Conservation (phyloP, 495 filamentous ascomycete species). For the Penicillium bovifimosum region DNA sequence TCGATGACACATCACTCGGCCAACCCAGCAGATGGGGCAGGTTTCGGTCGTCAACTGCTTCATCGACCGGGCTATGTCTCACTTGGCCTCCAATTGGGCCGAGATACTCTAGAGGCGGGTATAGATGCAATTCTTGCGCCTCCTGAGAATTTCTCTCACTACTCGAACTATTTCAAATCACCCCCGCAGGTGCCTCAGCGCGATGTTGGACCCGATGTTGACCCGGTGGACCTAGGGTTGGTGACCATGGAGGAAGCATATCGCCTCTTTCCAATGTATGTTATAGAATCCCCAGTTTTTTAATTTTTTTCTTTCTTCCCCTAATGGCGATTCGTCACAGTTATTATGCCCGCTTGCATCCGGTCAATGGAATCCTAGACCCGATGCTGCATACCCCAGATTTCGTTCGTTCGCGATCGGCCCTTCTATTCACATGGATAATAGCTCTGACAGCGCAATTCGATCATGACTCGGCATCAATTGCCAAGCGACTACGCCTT, state of each 20-base stretch:
- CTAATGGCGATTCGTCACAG: slow-evolving; percentile 22
- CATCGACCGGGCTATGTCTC: slow-evolving; percentile 18
- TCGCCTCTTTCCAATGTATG: slow-evolving; percentile 52
- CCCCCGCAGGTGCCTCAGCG: background rate
- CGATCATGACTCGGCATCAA: slow-evolving; percentile 45
- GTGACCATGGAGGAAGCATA: slow-evolving; percentile 51
- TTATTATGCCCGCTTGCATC: slow-evolving; percentile 57
- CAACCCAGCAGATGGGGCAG: background rate
- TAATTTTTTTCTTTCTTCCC: background rate
- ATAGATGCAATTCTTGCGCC: slow-evolving; percentile 12
- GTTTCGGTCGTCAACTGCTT: slow-evolving; percentile 8
- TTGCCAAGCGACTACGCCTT: slow-evolving; percentile 51
- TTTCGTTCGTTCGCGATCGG: slow-evolving; percentile 55
- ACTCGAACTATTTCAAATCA: slow-evolving; percentile 19
- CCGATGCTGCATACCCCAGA: slow-evolving; percentile 53
- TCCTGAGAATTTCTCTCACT: background rate
- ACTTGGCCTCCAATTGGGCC: slow-evolving; percentile 16
- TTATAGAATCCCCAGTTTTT: background rate
- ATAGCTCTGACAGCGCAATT: slow-evolving; percentile 57
- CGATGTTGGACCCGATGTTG: slow-evolving; percentile 53
- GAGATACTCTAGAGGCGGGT: slow-evolving; percentile 12
- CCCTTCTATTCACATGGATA: slow-evolving; percentile 61
- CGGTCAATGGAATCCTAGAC: slow-evolving; percentile 61
- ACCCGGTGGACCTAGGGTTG: slow-evolving; percentile 59
- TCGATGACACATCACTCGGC: background rate